Evolutionary conservation across 2,329 filamentous ascomycete genomes (phyloP), one percentile per base, ranked within the genome.

Genomic region (Nothophoma quercina): DNA sequence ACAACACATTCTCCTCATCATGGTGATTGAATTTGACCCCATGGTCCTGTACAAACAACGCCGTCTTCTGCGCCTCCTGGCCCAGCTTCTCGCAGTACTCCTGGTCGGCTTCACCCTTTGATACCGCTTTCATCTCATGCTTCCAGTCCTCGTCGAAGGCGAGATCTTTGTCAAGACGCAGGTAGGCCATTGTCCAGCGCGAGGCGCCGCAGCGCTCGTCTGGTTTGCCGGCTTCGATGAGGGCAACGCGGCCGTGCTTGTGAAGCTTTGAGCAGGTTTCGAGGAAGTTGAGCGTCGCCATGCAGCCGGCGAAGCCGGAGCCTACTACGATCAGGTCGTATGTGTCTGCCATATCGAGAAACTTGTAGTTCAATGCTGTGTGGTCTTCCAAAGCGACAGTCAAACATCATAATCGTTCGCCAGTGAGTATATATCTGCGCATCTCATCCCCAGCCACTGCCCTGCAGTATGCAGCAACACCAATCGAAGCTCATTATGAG

Each of bases 131-230:
- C 69, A 74, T 74, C 49, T 73, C 70, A 35, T 69, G 64, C 46
- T 68, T 64, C 70, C 70, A 72, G 48, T 69, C 69, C 23, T 63
- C 59, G 50, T 74, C 70, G 49, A 73, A 74, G 42, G 64, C 56
- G 15, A 73, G 59, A 46, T 77, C 64, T 52, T 71, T 71, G 62
- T 76, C 73, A 6, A 78, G 56, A n/a, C 73, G 63, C 7, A 78
- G 64, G 52, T 76, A 77, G 5, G 75, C 73, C 71, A 75, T 76
- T 3, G 74, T 77, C 75, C 74, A 77, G 41, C 73, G 65, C 7
- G 68, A 74, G 28, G 75, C 74, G 32, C 74, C 75, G 49, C 72
- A 76, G 50, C 74, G 70, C 56, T 77, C 75, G 22, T 69, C 72
- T 16, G 73, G 64, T 47, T 70, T 72, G 26, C 75, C 74, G 6